Evolutionary conservation across 2,329 filamentous ascomycete species (phyloP), one percentile per base, ranked within the genome.

Genomic region (Phoma sp.): DNA sequence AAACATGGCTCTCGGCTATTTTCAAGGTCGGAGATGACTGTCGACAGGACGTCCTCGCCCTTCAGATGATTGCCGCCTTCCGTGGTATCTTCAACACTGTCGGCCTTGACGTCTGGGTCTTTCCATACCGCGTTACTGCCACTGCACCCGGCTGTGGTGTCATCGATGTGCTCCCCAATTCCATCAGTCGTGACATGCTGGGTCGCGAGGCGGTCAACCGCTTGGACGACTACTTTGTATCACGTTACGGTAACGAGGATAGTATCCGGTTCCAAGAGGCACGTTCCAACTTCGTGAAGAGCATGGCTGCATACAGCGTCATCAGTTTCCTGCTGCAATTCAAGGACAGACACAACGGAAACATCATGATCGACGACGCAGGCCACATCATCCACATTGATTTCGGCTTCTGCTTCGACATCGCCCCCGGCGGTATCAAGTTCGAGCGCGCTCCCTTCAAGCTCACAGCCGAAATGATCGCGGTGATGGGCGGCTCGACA

Each of bases 1-100:
- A 99, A 74, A 89, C 93, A n/a, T 98, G 95, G 96, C 95, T 99
- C 75, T 96, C 92, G 2, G 95, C 93, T 52, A 99, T 99, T 70
- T 99, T 99, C 86, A 99, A 99, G 75, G 96, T 99, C 43, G 95
- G 95, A 58, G 95, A 99, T 72, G 95, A 99, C 75, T 98, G 95
- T 73, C 89, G 95, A 45, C 95, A 99, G 77, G 96, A 99, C 68
- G 90, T 99, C 47, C 82, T 99, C 56, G 95, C 95, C 2, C 80
- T 99, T 58, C 95, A 99, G 76, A 96, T 99, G 89, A 97, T 99
- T 72, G 89, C 95, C 0, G 92, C 93, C 1, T 99, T 99, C 82
- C 88, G 95, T 23, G 93, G 93, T 59, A 99, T 99, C 68, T 99
- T 98, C 82, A 90, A 96, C 73, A 89, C 86, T 61, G 90, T 98